Evolutionary conservation across 441 rosid species (phyloP).

Genomic region (Gossypium lobatum): DNA sequence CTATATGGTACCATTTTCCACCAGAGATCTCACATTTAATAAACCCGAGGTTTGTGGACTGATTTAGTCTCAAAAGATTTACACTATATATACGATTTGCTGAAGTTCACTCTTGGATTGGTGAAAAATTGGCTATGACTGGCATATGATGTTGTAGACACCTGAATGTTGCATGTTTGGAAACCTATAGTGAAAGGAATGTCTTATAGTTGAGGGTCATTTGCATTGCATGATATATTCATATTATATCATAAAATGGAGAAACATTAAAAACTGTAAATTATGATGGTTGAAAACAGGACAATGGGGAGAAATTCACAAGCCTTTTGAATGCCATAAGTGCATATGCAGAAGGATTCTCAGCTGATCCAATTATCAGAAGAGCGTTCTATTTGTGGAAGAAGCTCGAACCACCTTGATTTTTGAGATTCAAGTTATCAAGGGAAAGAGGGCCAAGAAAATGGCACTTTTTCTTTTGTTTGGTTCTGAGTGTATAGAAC

Average conservation of each 20-base stretch:
- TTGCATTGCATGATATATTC: not conserved
- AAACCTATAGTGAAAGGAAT: not conserved
- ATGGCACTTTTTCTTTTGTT: not conserved
- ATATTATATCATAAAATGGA: not conserved
- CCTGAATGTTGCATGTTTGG: not conserved
- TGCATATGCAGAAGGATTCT: constrained; percentile 85
- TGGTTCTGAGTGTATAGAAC: not conserved
- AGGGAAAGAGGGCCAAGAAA: not conserved
- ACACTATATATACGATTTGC: not conserved
- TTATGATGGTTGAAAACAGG: constrained; percentile 36
- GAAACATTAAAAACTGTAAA: not conserved
- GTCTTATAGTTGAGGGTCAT: not conserved
- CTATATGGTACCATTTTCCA: constrained; percentile 82
- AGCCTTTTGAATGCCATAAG: constrained; percentile 68
- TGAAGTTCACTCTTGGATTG: not conserved
- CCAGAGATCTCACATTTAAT: constrained; percentile 52
- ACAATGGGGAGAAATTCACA: constrained; percentile 73
- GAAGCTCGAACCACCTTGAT: constrained; percentile 2
- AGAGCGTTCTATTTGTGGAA: constrained; percentile 24
- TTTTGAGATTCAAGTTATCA: not conserved
- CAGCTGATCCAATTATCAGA: constrained; percentile 70
- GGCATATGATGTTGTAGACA: not conserved
- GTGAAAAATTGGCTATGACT: not conserved
- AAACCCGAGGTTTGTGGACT: constrained; percentile 74
- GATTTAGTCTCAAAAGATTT: not conserved